Base-by-base conservation (phyloP, 2,329 filamentous ascomycete genomes). In the Sporothrix inflata region DNA sequence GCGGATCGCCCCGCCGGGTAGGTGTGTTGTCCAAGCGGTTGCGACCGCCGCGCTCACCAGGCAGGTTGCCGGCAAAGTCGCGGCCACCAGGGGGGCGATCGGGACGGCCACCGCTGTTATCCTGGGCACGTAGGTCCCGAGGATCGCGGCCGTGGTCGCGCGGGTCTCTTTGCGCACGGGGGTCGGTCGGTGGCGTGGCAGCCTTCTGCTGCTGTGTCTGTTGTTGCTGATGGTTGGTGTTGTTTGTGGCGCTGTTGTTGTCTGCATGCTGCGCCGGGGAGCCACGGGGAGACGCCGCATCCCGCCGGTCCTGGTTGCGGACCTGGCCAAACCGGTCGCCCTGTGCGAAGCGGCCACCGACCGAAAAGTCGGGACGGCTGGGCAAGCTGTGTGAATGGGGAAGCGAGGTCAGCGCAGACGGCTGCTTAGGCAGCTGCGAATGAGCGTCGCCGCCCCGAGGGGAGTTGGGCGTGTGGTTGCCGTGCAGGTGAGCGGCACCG, bases 381-480 rank as follows among this genome's bases (percentile, higher is more conserved):
- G 79, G 79, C 47, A 81, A 77, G 19, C 75, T 74, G 67, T 75
- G 73, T 0, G 75, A 74, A 61, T 77, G 78, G 1, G 76, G 77
- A 49, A 78, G 75, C n/a, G 78, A 77, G 4, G 77, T 76, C 21
- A 80, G 74, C n/a, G 78, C 81, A 30, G 81, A 81, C 34, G 81
- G 77, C 47, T 79, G 81, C 66, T 75, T 75, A 12, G 74, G 55
- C 42, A 71, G 70, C 47, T 71, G 69, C 68, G 55, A 38, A 9
- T 45, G 40, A 19, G 27, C 65, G 9, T 42, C 69, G 57, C 40
- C 51, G 21, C 55, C 69, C 16, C 67, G 42, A 6, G 45, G 7
- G 40, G 69, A 7, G 24, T 55, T 67, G n/a, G 63, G 14, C 19
- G 61, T 53, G 65, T 7, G 11, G 42, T 38, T 27, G 51, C 47